Conservation (phyloP, 306 rosid genomes). For the Cicer cuneatum region DNA sequence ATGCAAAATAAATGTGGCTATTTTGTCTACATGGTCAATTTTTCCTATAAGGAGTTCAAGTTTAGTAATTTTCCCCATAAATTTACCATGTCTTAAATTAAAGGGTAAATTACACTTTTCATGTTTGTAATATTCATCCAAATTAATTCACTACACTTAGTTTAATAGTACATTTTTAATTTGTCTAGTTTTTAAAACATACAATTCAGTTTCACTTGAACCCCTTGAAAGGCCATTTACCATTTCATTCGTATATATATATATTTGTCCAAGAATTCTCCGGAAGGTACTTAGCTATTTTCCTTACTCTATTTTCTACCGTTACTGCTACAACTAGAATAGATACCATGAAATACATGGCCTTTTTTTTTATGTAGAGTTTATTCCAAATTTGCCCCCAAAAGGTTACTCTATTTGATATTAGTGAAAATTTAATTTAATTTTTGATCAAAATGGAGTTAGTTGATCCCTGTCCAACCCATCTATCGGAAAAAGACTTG, state of each 20-base stretch:
- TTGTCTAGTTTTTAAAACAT: background rate
- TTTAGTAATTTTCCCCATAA: background rate
- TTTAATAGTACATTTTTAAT: background rate
- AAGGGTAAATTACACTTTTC: constrained; percentile 11
- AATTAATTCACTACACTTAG: no score
- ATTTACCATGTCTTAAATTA: constrained; percentile 1
- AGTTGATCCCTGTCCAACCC: constrained; percentile 1
- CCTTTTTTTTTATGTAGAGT: no score
- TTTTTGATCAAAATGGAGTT: constrained; percentile 1
- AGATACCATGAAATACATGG: no score
- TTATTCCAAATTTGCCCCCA: no score
- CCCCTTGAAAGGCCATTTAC: background rate
- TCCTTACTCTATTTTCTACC: no score
- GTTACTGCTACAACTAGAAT: no score
- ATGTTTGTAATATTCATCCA: no score
- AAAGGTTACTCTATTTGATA: background rate
- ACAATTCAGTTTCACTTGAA: constrained; percentile 12
- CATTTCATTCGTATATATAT: background rate
- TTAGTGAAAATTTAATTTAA: background rate
- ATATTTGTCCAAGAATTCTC: no score
- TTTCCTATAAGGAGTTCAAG: background rate
- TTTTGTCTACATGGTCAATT: background rate
- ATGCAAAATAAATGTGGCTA: background rate
- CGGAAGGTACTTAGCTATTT: no score
- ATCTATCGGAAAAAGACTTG: background rate